These are phyloP conservation scores for Orbilia brochopaga DNA, from an alignment of 2,329 filamentous ascomycete species.

Conservation along the genomic window DNA sequence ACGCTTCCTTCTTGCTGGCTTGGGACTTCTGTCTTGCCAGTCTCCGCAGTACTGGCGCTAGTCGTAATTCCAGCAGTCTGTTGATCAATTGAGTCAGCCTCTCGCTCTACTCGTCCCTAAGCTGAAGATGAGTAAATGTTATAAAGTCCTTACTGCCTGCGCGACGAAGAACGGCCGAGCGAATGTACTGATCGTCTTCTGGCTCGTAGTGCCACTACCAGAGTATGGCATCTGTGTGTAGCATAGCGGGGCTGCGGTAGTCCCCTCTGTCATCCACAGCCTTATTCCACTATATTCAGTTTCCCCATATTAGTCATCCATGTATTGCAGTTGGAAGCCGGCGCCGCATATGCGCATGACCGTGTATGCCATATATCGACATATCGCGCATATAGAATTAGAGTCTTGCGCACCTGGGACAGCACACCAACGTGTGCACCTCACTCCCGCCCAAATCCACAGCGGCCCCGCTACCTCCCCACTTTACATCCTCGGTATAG, in stretches of 20 bases:
- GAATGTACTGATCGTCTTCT: constrained; percentile 30
- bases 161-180: constrained; percentile 41
- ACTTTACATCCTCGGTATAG: constrained; percentile 21
- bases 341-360: too few relatives aligned
- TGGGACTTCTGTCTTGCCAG: not conserved
- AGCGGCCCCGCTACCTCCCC: constrained; percentile 12
- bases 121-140: too few relatives aligned
- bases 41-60: too few relatives aligned
- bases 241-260: constrained; percentile 21
- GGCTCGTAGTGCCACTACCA: not conserved
- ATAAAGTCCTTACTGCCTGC: not conserved
- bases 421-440: constrained; percentile 27
- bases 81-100: too few relatives aligned
- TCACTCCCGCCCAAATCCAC: constrained; percentile 4
- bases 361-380: not conserved
- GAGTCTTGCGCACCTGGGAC: constrained; percentile 40
- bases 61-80: too few relatives aligned
- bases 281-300: constrained; percentile 20
- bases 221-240: constrained; percentile 23
- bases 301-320: too few relatives aligned
- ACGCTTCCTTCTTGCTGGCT: not conserved
- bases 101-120: too few relatives aligned
- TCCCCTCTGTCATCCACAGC: constrained; percentile 28
- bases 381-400: too few relatives aligned
- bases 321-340: too few relatives aligned